Evolutionary conservation across 306 rosid genomes (phyloP), one percentile per base, ranked within the genome.

Genomic region (Ammopiptanthus mongolicus): DNA sequence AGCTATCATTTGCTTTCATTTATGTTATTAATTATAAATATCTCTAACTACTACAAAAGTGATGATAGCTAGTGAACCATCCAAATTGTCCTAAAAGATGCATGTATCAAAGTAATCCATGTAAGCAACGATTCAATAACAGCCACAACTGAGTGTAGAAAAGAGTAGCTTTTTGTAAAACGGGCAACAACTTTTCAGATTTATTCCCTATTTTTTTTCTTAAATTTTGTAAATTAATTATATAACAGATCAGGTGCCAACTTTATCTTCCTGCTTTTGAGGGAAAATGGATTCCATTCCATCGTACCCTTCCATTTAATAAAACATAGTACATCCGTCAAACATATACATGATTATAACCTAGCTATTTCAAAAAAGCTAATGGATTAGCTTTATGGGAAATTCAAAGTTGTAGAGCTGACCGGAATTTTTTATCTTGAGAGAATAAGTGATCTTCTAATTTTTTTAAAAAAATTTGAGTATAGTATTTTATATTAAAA

Each of bases 191-290:
- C 91, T 90, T 88, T 88, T 84, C 82, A 79, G 66, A 71, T 63
- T 82, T 71, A 66, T 80, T 80, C 79, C 53, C 51, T 34, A 63
- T 42, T 65, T 19, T 62, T 33, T 3, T 22, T 57, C 22, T 48
- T 6, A 4, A 56, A 2, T 41, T 76, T 81, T 44, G 53, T 11
- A 66, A 29, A 42, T 51, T 48, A 66, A 53, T 64, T 23, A 61
- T 67, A 73, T 42, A 46, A 73, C 33, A 46, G 74, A 78, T 44
- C 71, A 68, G 65, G 65, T 74, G 75, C 60, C 65, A 58, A 68
- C 93, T 86, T 90, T 87, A 69, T 71, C 80, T 80, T 77, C 85
- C 88, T 84, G 78, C 90, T 87, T 90, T 86, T 88, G 78, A 88
- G 88, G 82, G 80, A 17, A 67, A 80, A 46, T 75, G 57, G 89